Percentiles rank a stretch among this genome's conserved stretches.
These are phyloP conservation scores for Fragaria vesca DNA, from an alignment of 306 rosid genomes.

Conservation along the genomic window DNA sequence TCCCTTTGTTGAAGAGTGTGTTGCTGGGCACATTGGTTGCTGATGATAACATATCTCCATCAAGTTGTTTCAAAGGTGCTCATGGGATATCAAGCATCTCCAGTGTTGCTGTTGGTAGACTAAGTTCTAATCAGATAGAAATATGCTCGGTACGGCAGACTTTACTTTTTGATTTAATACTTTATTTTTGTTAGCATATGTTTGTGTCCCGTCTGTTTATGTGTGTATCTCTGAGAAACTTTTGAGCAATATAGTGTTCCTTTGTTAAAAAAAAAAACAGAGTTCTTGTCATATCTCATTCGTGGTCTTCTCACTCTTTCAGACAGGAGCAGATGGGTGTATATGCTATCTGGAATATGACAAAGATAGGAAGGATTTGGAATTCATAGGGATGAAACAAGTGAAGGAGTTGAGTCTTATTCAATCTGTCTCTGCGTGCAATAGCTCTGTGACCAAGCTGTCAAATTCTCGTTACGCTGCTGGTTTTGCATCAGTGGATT, in stretches of 20 bases:
- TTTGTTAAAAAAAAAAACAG: neutral
- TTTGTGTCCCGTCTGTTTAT: neutral
- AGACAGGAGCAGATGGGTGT: constrained; percentile 99
- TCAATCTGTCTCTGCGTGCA: constrained; percentile 48
- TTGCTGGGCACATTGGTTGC: constrained; percentile 33
- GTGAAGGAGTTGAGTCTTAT: constrained; percentile 84
- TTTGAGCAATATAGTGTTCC: neutral
- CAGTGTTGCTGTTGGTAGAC: constrained; percentile 51
- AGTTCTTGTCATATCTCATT: neutral
- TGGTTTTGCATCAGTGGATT: constrained; percentile 92
- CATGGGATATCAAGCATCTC: constrained; percentile 94
- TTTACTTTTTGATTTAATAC: constrained; percentile 5
- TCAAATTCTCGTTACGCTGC: constrained; percentile 60
- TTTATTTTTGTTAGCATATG: constrained; percentile 15
- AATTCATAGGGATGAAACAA: constrained; percentile 93
- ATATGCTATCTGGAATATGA: constrained; percentile 81
- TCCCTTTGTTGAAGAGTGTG: constrained; percentile 59
- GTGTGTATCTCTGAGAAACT: neutral
- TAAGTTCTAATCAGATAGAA: constrained; percentile 51
- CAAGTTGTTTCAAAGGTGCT: constrained; percentile 77
- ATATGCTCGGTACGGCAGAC: constrained; percentile 59
- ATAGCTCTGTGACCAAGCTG: constrained; percentile 32
- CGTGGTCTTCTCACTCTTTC: constrained; percentile 20
- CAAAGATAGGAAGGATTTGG: constrained; percentile 53
- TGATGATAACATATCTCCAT: constrained; percentile 48